Evolutionary conservation across 768 basidiomycete genomes (phyloP), one percentile per base, ranked within the genome.

Genomic region (Macrolepiota albuminosa): DNA sequence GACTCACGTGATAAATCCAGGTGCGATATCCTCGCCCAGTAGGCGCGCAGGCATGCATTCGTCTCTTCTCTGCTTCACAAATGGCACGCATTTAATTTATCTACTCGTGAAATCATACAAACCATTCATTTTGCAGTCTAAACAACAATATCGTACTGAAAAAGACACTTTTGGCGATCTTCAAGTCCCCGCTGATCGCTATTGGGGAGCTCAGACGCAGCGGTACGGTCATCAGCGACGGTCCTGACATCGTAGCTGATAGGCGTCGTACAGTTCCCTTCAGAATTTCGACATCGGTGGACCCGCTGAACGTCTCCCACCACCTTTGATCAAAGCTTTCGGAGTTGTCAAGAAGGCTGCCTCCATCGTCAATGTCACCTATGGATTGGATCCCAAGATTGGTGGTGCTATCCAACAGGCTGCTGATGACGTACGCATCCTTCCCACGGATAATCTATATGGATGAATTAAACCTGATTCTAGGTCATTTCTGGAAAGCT

Each of bases 271-370:
- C 36, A 61, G 93, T 48, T 96, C 94, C 21, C 79, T 98, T 62
- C 91, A 95, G 74, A 99, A 99, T 74, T 99, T 99, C 67, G 95
- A 99, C 71, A 99, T 99, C 66, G 97, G 97, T 60, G 97, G 97
- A 21, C 87, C 91, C 21, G 78, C 93, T 1, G 97, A 99, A 72
- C 86, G 95, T 60, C 85, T 98, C 63, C 97, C 97, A 0, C 85
- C 85, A 14, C 94, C 96, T n/a, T 78, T 99, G 45, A 96, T 99
- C 78, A 93, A 96, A 72, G 97, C 97, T 0, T 99, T 99, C 65
- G 97, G 95, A 68, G 86, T 97, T 9, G 81, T 99, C 70, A 99
- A 99, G 78, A 97, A 97, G 75, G 96, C 97, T 5, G 97, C 96
- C 2, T 88, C 94, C 10, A 76, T 88, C 57, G 93, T 98, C 63